These are phyloP conservation scores for Lasiodiplodia sp. DNA, from an alignment of 2,329 filamentous ascomycete genomes.

Conservation along the genomic window DNA sequence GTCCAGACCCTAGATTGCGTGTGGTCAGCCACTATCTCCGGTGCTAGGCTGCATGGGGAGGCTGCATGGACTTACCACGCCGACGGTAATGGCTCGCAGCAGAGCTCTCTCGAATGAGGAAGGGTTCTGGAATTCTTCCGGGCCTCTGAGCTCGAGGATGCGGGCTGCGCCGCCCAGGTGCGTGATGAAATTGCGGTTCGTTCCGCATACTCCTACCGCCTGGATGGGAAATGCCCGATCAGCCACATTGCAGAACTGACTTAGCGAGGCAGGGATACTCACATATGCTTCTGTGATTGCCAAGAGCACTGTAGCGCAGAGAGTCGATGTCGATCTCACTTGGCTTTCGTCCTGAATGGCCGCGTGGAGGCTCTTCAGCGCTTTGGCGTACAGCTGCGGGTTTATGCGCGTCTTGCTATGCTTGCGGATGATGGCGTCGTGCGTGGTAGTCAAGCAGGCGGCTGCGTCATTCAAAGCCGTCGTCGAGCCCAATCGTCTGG, in stretches of 20 bases:
- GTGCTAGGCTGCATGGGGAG: background rate
- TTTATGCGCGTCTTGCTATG: constrained; percentile 5
- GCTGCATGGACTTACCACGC: constrained; percentile 18
- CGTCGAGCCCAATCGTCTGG: constrained; percentile 12
- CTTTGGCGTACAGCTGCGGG: constrained; percentile 27
- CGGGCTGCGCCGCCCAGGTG: constrained; percentile 28
- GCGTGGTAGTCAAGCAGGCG: constrained; percentile 8
- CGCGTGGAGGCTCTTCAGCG: constrained; percentile 11
- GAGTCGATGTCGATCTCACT: constrained; percentile 11
- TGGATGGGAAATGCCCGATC: background rate
- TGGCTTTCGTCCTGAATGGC: constrained; percentile 13
- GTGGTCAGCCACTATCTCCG: background rate
- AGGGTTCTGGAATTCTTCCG: constrained; percentile 16
- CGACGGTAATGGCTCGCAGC: constrained; percentile 26
- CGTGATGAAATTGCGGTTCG: constrained; percentile 27
- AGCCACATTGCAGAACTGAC: background rate
- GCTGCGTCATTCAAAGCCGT: constrained; percentile 17
- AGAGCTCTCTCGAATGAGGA: constrained; percentile 25
- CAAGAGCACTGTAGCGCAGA: constrained; percentile 24
- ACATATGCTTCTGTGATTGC: constrained; percentile 29
- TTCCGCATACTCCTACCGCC: constrained; percentile 18
- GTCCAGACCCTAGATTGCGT: constrained; percentile 3
- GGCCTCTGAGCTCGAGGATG: constrained; percentile 17
- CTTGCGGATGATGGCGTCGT: constrained; percentile 19
- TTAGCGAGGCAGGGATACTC: background rate